phyloP scores from a whole-genome alignment of 352 stramenopile genomes.

The Pythium monospermum region DNA sequence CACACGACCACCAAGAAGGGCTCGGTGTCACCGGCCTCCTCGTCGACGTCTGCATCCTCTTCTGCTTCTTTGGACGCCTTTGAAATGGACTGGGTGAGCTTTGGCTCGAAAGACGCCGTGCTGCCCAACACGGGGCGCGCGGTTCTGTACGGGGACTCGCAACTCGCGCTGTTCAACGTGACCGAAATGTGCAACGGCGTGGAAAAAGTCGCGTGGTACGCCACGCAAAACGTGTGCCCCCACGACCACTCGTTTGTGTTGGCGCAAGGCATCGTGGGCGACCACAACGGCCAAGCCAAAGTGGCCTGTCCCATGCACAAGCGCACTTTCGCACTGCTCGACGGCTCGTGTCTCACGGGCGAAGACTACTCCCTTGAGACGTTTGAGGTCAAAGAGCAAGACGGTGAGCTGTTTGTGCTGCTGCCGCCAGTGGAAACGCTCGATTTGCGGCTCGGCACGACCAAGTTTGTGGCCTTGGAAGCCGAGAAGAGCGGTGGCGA shows the following conservation, averaged over 20 bases:
- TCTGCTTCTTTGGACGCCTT: conserved; percentile 15
- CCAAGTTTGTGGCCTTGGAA: conserved; percentile 9
- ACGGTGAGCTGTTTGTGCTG: conserved; percentile 69
- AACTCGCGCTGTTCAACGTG: conserved; percentile 91
- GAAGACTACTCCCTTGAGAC: conserved; percentile 78
- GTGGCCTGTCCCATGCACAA: conserved; percentile 92
- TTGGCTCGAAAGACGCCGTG: conserved; percentile 73
- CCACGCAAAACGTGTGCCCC: conserved; percentile 93
- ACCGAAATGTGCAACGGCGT: conserved; percentile 47
- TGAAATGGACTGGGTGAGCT: conserved; percentile 60
- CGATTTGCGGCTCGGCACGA: conserved; percentile 81
- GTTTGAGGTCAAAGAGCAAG: conserved; percentile 77
- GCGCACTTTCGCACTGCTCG: conserved; percentile 81
- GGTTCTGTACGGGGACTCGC: conserved; percentile 87
- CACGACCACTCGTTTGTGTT: conserved; percentile 92
- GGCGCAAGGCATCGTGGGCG: conserved; percentile 87
- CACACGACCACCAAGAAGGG: conserved; percentile 36
- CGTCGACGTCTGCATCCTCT: conserved; percentile 29
- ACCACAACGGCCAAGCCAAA: conserved; percentile 72
- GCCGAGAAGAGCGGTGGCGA: not conserved
- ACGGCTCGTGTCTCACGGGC: conserved; percentile 64
- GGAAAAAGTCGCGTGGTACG: conserved; percentile 80
- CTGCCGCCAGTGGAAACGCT: conserved; percentile 71
- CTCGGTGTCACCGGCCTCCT: conserved; percentile 25
- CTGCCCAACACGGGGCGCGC: conserved; percentile 76